Evolutionary conservation across 2,329 filamentous ascomycete genomes (phyloP), one percentile per base, ranked within the genome.

Genomic region (Ophiostoma australiae): DNA sequence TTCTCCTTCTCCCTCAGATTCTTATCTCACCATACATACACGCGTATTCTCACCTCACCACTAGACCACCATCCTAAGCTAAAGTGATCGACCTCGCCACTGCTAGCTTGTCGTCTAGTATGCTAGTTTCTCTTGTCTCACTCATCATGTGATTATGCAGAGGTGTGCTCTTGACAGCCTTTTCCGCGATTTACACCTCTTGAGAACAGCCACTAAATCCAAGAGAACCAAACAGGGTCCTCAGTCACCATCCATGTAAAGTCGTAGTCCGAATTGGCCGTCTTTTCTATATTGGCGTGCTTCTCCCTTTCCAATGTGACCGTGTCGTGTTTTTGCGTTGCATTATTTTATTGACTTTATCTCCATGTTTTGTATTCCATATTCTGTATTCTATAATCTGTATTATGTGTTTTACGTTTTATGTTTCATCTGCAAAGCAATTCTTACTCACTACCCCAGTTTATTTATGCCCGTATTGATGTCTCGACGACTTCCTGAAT

Each of bases 261-360:
- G 23, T 3, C 23, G 27, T 33, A 63, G 58, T 17, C 27, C 35
- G 58, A 5, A 17, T 63, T 33, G 13, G 58, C 11, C 13, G 58
- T 33, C 58, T 63, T 63, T 63, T 63, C 23, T 63, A 35, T 33
- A 63, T 63, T 35, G 58, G 58, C 58, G 58, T 63, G 58, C 27
- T 17, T 63, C 58, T 63, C 58, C 58, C 58, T 63, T 63, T 15
- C 10, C 5, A 17, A 27, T 17, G 58, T 63, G 11, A 63, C 27
- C 58, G 27, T 63, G 58, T 61, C 52, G 52, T 58, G 52, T 58
- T 27, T 23, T 58, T 23, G 23, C 17, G n/a, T 27, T 58, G 23
- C n/a, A 58, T 27, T 20, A 17, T 48, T 17, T 48, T 3, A n/a
- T 20, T 48, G 44, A 31, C 27, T 31, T 31, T 31, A 31, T 31